Conservation (phyloP, 2,329 filamentous ascomycete species). For the Colletotrichum scovillei region DNA sequence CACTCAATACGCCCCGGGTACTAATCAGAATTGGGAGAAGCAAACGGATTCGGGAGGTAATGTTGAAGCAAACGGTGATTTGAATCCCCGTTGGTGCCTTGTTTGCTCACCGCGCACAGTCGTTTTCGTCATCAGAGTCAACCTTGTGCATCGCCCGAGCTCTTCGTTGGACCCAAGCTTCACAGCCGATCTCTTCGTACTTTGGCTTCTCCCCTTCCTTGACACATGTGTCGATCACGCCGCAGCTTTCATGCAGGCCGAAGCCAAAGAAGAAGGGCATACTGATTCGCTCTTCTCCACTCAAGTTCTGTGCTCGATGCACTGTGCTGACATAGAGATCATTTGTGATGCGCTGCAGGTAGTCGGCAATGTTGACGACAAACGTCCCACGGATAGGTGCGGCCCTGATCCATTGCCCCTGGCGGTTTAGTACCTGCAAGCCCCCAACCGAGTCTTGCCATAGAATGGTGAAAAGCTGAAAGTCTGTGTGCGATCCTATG, state of each 20-base stretch:
- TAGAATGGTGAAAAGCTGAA: conserved; percentile 62
- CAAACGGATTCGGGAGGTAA: background rate
- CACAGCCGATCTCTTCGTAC: conserved; percentile 53
- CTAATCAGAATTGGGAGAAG: background rate
- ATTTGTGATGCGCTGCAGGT: conserved; percentile 62
- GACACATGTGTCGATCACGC: conserved; percentile 51
- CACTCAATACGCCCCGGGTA: background rate
- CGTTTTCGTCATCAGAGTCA: conserved; percentile 17
- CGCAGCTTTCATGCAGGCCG: conserved; percentile 52
- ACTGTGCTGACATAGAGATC: conserved; percentile 60
- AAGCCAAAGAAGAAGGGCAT: conserved; percentile 61
- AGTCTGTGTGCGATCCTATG: conserved; percentile 64
- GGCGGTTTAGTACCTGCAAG: conserved; percentile 54
- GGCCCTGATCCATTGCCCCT: conserved; percentile 55
- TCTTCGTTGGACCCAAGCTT: conserved; percentile 51
- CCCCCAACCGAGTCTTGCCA: conserved; percentile 56
- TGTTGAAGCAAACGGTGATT: background rate
- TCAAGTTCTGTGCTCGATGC: conserved; percentile 58
- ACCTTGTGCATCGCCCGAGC: conserved; percentile 47
- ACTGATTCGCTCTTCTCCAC: conserved; percentile 52
- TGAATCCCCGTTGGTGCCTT: background rate
- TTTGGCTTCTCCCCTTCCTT: conserved; percentile 45
- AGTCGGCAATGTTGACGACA: conserved; percentile 65
- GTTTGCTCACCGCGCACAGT: background rate
- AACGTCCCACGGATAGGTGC: conserved; percentile 53